phyloP scores from a whole-genome alignment of 305 asterid genomes.

The Fraxinus nigra region DNA sequence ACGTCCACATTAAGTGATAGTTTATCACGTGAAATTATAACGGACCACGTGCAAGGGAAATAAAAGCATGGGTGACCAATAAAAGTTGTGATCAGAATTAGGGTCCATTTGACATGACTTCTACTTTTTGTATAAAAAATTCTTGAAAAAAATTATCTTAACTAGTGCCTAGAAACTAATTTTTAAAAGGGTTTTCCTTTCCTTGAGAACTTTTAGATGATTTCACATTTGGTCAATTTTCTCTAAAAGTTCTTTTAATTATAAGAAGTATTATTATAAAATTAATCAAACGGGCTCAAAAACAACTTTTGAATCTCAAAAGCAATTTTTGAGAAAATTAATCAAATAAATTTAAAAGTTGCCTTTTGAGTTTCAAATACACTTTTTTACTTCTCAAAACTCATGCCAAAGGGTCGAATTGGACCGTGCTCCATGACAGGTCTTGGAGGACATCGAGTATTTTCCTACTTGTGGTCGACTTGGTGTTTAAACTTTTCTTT shows the following conservation, averaged over 20 bases:
- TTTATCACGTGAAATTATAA: not conserved
- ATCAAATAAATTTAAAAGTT: not conserved
- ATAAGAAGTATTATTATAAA: not conserved
- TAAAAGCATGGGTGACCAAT: not conserved
- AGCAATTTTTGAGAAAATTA: too few relatives aligned
- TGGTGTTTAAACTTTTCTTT: not conserved
- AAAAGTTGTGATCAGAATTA: not conserved
- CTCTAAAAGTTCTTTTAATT: not conserved
- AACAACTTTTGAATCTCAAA: not conserved
- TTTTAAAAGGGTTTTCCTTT: not conserved
- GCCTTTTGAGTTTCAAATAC: not conserved
- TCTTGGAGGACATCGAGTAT: not conserved
- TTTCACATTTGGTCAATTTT: not conserved
- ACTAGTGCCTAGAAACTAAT: not conserved
- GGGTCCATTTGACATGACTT: not conserved
- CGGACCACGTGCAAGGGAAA: not conserved
- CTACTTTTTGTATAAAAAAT: not conserved
- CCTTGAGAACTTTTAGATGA: not conserved
- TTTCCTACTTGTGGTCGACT: not conserved
- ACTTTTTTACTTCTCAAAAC: not conserved
- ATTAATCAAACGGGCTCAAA: not conserved
- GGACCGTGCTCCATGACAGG: not conserved
- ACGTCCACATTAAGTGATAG: not conserved
- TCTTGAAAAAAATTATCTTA: not conserved
- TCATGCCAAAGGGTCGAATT: not conserved